These are phyloP conservation scores for Yamadazyma phyllophila DNA, from an alignment of 805 yeast species.

Conservation along the genomic window DNA sequence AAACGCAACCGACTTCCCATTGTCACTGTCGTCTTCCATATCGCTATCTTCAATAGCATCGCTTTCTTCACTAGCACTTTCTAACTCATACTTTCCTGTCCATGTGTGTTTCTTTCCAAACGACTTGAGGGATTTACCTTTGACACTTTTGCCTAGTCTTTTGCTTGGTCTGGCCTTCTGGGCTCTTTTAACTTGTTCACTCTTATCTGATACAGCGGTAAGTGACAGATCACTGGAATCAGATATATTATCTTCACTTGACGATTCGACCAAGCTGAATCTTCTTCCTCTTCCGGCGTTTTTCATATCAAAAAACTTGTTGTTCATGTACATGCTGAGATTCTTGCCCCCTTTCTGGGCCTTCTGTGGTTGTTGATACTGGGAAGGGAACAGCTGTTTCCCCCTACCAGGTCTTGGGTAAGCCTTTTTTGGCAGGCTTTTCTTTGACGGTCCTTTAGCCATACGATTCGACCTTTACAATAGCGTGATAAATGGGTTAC, in stretches of 20 bases:
- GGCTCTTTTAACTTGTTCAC: background rate
- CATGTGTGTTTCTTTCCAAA: constrained; percentile 7
- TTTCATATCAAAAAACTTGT: constrained; percentile 10
- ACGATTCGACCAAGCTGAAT: constrained; percentile 36
- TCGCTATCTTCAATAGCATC: constrained; percentile 18
- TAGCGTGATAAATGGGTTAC: constrained; percentile 4
- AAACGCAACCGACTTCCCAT: background rate
- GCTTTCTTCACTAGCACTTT: background rate
- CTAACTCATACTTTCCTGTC: constrained; percentile 1
- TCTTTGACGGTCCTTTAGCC: constrained; percentile 8
- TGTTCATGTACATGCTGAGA: constrained; percentile 23
- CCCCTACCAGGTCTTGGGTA: constrained; percentile 3
- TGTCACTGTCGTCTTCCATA: constrained; percentile 10
- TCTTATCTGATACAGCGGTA: constrained; percentile 35
- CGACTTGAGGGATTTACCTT: constrained; percentile 9
- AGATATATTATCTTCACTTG: constrained; percentile 17
- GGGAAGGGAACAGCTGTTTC: constrained; percentile 11
- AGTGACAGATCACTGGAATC: constrained; percentile 38
- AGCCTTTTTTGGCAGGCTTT: constrained; percentile 2
- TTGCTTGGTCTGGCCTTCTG: background rate
- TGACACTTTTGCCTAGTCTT: constrained; percentile 3
- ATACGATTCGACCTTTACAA: background rate
- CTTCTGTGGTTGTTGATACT: constrained; percentile 5
- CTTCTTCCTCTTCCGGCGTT: constrained; percentile 19
- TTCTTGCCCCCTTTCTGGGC: constrained; percentile 31